Evolutionary conservation across 2,329 filamentous ascomycete species (phyloP), one percentile per base, ranked within the genome.

Genomic region (Aspergillus sp.): DNA sequence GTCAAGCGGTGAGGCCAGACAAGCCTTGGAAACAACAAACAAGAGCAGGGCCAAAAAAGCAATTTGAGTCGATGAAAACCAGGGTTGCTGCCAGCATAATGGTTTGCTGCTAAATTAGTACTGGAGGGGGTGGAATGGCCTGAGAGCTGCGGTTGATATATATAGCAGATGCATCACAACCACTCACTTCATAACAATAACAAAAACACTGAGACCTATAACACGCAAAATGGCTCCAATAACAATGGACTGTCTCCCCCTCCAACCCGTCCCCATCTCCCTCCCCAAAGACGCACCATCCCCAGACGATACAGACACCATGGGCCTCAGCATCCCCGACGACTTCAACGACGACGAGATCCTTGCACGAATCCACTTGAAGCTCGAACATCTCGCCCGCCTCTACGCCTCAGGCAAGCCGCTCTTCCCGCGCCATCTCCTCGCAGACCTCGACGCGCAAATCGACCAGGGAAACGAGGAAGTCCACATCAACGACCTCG

Each of bases 341-440:
- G 50, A 56, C 17, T 9, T 61, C 9, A 38, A 47, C 8, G 62
- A 68, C 34, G 49, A 59, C 9, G 61, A 65, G 15, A 61, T 55
- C 2, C 30, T 59, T 13, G 6, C 30, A 13, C 62, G 62, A 17
- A 64, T 60, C 11, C 58, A 67, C 2, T 57, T 62, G 6, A 65
- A 64, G 8, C 28, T 70, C 4, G 62, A 58, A 3, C 68, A 65
- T 23, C 63, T 72, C 30, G 41, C 61, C 15, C 50, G 60, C 5
- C 55, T 69, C 7, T 73, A 71, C 50, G 50, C 61, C 1, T 53
- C 60, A 0, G 68, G 69, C 7, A 65, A 63, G 8, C 65, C 64
- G 6, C 66, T 73, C 34, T 74, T 74, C 45, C 57, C 65, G 17
- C 59, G 64, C 4, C n/a, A 41, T 7, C 19, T 72, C 34, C 30